Evolutionary conservation across 164 flowering plant species (phyloP).

Genomic region (Brasenia schreberi): DNA sequence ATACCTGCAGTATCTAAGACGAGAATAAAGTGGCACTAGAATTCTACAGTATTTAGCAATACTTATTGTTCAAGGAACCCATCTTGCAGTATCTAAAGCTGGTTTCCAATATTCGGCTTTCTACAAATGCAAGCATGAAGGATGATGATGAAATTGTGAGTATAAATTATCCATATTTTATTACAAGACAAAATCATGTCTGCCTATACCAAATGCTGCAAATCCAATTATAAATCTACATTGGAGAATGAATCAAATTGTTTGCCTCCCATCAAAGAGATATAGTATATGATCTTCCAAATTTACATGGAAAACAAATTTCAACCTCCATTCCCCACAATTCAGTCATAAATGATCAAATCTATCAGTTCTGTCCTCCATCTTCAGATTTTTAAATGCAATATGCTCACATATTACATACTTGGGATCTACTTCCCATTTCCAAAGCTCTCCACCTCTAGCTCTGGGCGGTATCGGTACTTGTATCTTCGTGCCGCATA

Average conservation of each 20-base stretch:
- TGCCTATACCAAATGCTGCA: neutral
- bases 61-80: no score
- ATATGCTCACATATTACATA: neutral
- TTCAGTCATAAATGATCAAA: no score
- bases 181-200: no score
- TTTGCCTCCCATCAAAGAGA: neutral
- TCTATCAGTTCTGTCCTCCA: neutral
- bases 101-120: no score
- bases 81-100: no score
- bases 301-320: neutral
- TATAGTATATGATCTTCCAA: neutral
- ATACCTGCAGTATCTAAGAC: no score
- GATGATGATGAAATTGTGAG: no score
- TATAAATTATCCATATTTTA: no score
- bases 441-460: conserved; percentile 3
- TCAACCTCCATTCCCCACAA: neutral
- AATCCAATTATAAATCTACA: neutral
- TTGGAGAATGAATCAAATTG: neutral
- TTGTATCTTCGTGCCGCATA: conserved; percentile 48
- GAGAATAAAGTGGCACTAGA: no score
- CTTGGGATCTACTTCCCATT: neutral
- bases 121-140: no score
- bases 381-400: neutral
- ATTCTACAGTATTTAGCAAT: no score
- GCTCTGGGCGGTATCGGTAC: conserved; percentile 36